Conservation (phyloP, 805 yeast genomes). For the Monosporozyma yasuniensis region DNA sequence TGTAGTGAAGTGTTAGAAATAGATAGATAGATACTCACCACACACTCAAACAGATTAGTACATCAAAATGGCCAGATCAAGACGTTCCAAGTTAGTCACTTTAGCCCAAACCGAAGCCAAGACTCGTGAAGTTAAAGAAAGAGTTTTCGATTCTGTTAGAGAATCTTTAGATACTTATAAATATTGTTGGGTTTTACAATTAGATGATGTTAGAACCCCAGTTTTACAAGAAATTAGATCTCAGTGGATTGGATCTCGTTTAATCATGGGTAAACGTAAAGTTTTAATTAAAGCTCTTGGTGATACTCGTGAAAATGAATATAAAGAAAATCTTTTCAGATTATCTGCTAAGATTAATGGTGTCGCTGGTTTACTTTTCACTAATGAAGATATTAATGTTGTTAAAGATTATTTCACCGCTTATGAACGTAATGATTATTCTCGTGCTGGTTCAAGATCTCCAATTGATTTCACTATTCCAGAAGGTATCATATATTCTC, state of each 20-base stretch:
- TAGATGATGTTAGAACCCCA: conserved; percentile 92
- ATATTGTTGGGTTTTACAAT: conserved; percentile 75
- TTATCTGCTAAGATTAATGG: conserved; percentile 60
- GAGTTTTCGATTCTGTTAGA: conserved; percentile 86
- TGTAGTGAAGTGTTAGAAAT: neutral
- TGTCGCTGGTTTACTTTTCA: conserved; percentile 79
- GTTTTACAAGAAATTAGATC: conserved; percentile 87
- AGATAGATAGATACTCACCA: neutral
- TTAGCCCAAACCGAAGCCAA: conserved; percentile 94
- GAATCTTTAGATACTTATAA: conserved; percentile 65
- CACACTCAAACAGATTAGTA: neutral
- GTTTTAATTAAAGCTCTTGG: conserved; percentile 92
- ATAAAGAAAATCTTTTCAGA: conserved; percentile 71
- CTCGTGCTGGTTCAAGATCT: conserved; percentile 79
- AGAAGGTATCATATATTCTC: conserved; percentile 82
- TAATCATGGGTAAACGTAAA: conserved; percentile 85
- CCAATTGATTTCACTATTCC: conserved; percentile 83
- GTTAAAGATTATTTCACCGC: conserved; percentile 81
- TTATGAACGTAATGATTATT: conserved; percentile 71
- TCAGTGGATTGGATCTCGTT: conserved; percentile 87
- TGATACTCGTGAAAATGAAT: conserved; percentile 78
- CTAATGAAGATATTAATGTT: conserved; percentile 81
- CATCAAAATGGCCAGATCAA: conserved; percentile 88
- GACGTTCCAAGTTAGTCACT: conserved; percentile 91
- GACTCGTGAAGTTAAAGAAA: conserved; percentile 84